phyloP scores from a whole-genome alignment of 75 land plant species.

The Picea glauca region DNA sequence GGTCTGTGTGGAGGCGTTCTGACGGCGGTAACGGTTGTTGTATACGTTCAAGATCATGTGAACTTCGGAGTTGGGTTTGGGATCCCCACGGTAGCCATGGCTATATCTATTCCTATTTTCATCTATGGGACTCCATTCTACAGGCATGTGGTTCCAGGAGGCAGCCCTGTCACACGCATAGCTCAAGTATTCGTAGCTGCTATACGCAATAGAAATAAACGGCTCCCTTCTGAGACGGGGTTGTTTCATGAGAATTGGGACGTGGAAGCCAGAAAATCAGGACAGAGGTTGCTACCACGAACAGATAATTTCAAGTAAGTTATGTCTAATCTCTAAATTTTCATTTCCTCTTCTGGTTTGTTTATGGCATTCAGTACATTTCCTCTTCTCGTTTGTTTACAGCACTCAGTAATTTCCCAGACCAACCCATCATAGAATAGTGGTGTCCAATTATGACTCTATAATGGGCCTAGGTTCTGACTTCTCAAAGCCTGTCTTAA shows the following conservation, averaged over 20 bases:
- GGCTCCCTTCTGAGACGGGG: constrained; percentile 12
- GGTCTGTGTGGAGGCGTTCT: constrained; percentile 43
- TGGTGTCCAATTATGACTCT: too few species aligned
- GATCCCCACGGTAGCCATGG: constrained; percentile 41
- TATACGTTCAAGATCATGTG: constrained; percentile 61
- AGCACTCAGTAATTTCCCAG: too few species aligned
- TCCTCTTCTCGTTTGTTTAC: too few species aligned
- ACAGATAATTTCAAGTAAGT: constrained; percentile 3
- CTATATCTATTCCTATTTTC: constrained; percentile 25
- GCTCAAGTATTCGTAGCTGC: constrained; percentile 69
- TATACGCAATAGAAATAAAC: constrained; percentile 35
- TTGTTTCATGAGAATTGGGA: too few species aligned
- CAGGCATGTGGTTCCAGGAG: constrained; percentile 35
- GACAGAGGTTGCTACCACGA: neutral
- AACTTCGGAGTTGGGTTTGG: constrained; percentile 51
- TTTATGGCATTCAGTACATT: too few species aligned
- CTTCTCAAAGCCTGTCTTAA: too few species aligned
- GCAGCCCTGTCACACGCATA: constrained; percentile 76
- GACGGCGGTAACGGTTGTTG: constrained; percentile 53
- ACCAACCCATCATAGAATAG: too few species aligned
- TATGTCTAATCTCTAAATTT: too few species aligned
- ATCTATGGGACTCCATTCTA: constrained; percentile 53
- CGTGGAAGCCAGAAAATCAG: neutral
- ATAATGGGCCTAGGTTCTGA: too few species aligned
- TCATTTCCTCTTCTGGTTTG: too few species aligned